Evolutionary conservation across 805 yeast species (phyloP), one percentile per base, ranked within the genome.

Genomic region (Lachancea sp.): DNA sequence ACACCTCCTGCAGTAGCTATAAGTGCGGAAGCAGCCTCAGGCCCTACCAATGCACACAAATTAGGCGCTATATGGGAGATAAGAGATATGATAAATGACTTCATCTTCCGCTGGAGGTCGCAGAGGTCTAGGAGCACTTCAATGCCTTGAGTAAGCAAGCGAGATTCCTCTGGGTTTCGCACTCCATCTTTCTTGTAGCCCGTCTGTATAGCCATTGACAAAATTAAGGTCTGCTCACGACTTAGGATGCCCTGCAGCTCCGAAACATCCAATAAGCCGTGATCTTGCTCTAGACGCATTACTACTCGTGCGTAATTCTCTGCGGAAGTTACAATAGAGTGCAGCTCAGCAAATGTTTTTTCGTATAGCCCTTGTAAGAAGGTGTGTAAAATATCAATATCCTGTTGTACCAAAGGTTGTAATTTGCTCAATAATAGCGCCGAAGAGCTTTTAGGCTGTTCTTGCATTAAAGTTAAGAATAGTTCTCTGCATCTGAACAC

Each of bases 1-100:
- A 90, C 58, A 0, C 95, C 87, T 2, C 95, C 94, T 1, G 75
- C 65, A 13, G 73, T 68, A 1, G 85, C 73, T 18, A 90, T 63
- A 13, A 92, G 60, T 50, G 83, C 85, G 0, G 95, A 81, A 0
- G 95, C 76, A 0, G 83, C 73, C 5, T 72, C 65, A 0, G 94
- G 67, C 0, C 95, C 94, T 2, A 90, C 68, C 6, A 92, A 64
- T 0, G 76, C 76, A 2, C 85, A 69, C 1, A 85, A 61, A 57
- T 92, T 90, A 2, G 97, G 98, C 0, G 96, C 94, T 49, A 79
- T 71, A 2, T 60, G 55, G 2, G 72, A 63, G 17, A 84, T 68
- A 49, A 77, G 73, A 1, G 69, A 56, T 0, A 89, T 66, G 12
- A 87, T 76, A 50, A 72, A 82, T 1, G 55, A 42, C 1, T 77